Evolutionary conservation across 108 stramenopile species (phyloP).

Genomic region (Cyclostephanos tholiformis): DNA sequence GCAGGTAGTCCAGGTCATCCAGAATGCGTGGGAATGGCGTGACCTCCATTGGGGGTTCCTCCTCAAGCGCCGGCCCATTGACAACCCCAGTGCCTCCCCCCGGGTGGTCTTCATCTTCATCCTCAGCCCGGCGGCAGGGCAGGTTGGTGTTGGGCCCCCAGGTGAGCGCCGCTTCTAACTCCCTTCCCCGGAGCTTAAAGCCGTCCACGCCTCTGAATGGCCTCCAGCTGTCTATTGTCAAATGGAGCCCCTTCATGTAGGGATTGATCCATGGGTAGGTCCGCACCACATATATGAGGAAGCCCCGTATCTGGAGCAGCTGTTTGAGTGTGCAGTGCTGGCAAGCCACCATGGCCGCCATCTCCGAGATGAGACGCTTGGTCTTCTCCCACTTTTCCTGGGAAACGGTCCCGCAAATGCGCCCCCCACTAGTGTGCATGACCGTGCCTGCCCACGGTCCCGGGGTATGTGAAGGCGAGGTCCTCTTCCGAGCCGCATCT

Average conservation of each 20-base stretch:
- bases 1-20: conserved; percentile 26
- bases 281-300: background rate
- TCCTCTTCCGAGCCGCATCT: background rate
- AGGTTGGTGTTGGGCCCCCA: conserved; percentile 11
- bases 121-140: background rate
- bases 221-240: conserved; percentile 47
- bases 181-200: conserved; percentile 25
- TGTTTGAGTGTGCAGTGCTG: background rate
- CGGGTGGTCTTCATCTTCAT: background rate
- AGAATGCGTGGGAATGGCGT: conserved; percentile 26
- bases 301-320: background rate
- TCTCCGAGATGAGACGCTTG: background rate
- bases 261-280: background rate
- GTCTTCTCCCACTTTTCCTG: background rate
- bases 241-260: conserved; percentile 5
- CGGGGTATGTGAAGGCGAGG: background rate
- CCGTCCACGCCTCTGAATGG: conserved; percentile 36
- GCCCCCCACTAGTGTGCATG: too few relatives aligned
- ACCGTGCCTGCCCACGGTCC: too few relatives aligned
- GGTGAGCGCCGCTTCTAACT: background rate
- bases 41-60: conserved; percentile 18
- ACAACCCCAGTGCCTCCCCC: background rate
- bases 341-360: background rate
- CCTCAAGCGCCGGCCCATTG: too few relatives aligned
- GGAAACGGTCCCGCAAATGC: background rate